These are phyloP conservation scores for Phytophthora pini DNA, from an alignment of 352 stramenopile genomes.

Conservation along the genomic window DNA sequence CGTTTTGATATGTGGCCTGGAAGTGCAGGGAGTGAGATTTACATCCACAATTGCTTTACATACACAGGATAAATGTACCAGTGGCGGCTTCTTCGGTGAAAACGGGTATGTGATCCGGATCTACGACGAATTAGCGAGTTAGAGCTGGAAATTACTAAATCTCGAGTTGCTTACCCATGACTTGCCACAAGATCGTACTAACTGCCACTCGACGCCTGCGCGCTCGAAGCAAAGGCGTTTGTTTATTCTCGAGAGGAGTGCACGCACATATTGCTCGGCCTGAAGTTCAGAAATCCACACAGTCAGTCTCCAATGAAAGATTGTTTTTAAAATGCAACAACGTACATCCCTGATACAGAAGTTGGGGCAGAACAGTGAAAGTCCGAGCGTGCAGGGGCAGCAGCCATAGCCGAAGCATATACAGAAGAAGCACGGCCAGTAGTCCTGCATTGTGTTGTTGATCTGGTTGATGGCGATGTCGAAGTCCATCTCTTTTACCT, in stretches of 20 bases:
- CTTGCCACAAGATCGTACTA: constrained; percentile 60
- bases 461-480: constrained; percentile 82
- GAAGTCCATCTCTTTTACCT: constrained; percentile 69
- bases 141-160: no score
- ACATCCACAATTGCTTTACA: not conserved
- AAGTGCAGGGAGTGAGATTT: not conserved
- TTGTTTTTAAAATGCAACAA: constrained; percentile 4
- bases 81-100: constrained; percentile 34
- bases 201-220: constrained; percentile 62
- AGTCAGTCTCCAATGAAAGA: not conserved
- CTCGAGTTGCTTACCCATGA: constrained; percentile 50
- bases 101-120: constrained; percentile 74
- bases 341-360: constrained; percentile 79
- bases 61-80: constrained; percentile 14
- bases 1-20: constrained; percentile 41
- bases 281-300: constrained; percentile 13
- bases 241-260: constrained; percentile 68
- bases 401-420: constrained; percentile 73
- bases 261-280: constrained; percentile 74
- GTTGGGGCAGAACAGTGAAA: constrained; percentile 73
- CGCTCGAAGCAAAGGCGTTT: constrained; percentile 64
- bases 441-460: constrained; percentile 87
- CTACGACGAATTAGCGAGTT: constrained; percentile 12
- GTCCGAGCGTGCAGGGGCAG: constrained; percentile 68
- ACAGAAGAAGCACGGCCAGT: constrained; percentile 82